These are phyloP conservation scores for Lagenidium giganteum DNA, from an alignment of 352 stramenopile species.

Conservation along the genomic window DNA sequence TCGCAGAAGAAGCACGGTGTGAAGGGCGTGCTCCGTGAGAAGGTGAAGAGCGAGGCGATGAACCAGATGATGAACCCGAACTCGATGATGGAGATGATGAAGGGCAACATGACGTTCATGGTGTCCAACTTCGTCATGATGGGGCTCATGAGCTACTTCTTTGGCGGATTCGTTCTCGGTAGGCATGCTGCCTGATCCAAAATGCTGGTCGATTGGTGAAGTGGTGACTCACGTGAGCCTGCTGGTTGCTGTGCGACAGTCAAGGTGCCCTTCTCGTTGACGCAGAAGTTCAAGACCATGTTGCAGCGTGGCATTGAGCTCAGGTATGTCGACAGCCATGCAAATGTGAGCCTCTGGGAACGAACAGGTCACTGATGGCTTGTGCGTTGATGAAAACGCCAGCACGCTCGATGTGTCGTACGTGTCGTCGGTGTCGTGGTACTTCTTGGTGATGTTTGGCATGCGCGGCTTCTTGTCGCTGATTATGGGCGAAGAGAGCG, in stretches of 20 bases:
- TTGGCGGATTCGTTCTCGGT: conserved; percentile 96
- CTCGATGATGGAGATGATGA: conserved; percentile 98
- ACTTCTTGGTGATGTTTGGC: conserved; percentile 99
- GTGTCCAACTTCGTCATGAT: conserved; percentile 99
- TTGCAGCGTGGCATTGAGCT: conserved; percentile 97
- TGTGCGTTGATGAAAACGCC: no score
- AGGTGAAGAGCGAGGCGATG: conserved; percentile 86
- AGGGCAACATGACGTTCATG: conserved; percentile 99
- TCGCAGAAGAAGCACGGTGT: conserved; percentile 87
- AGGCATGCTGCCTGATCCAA: no score
- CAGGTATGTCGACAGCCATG: conserved; percentile 36
- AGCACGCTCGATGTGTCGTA: conserved; percentile 97
- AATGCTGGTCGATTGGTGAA: no score
- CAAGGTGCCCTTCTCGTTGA: conserved; percentile 98
- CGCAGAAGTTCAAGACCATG: conserved; percentile 97
- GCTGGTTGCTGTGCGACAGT: no score
- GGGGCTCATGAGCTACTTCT: conserved; percentile 98
- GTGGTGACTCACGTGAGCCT: no score
- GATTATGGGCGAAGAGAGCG: conserved; percentile 90
- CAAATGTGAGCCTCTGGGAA: neutral
- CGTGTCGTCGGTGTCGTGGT: conserved; percentile 97
- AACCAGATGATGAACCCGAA: conserved; percentile 96
- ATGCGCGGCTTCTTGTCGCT: conserved; percentile 96
- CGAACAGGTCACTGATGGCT: neutral
- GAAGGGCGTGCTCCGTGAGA: conserved; percentile 79